A percentile compares a stretch with the other conserved stretches of the same genome.
These are phyloP conservation scores for Penicillium flavigenum DNA, from an alignment of 495 filamentous ascomycete species.

Conservation along the genomic window DNA sequence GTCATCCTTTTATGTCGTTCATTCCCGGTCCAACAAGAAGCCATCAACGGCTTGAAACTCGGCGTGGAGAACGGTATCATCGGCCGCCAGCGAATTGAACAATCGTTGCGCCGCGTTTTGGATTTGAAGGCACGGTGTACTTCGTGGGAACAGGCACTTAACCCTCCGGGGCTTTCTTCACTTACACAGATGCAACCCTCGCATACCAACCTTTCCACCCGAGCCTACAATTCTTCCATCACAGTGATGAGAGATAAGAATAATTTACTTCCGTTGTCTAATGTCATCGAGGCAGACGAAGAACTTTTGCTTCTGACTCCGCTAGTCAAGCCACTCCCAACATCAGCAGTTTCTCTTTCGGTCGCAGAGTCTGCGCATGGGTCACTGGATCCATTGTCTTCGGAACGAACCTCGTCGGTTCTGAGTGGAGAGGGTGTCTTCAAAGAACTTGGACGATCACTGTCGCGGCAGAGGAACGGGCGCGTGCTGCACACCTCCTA, in stretches of 20 bases:
- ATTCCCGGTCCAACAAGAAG: constrained; percentile 82
- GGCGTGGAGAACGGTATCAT: constrained; percentile 85
- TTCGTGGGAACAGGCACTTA: constrained; percentile 79
- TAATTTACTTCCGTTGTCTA: constrained; percentile 72
- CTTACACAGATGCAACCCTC: constrained; percentile 76
- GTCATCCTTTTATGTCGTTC: constrained; percentile 80
- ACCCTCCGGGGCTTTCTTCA: constrained; percentile 68
- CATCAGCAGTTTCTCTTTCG: constrained; percentile 66
- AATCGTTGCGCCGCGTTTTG: constrained; percentile 72
- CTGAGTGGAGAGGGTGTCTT: constrained; percentile 89
- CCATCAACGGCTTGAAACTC: constrained; percentile 77
- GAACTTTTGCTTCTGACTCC: constrained; percentile 82
- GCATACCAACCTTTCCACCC: constrained; percentile 74
- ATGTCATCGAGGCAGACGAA: constrained; percentile 74
- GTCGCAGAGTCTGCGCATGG: constrained; percentile 50
- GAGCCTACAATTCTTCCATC: constrained; percentile 82
- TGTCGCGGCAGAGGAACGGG: constrained; percentile 77
- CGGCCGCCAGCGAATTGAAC: constrained; percentile 67
- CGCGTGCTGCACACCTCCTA: constrained; percentile 88
- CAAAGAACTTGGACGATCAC: constrained; percentile 73
- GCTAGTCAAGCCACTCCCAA: constrained; percentile 79
- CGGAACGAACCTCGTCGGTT: constrained; percentile 63
- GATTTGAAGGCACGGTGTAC: constrained; percentile 74
- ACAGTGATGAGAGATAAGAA: constrained; percentile 83
- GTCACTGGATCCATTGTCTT: constrained; percentile 55